phyloP scores from a whole-genome alignment of 2,329 filamentous ascomycete species.

The Epichloe hybrida region DNA sequence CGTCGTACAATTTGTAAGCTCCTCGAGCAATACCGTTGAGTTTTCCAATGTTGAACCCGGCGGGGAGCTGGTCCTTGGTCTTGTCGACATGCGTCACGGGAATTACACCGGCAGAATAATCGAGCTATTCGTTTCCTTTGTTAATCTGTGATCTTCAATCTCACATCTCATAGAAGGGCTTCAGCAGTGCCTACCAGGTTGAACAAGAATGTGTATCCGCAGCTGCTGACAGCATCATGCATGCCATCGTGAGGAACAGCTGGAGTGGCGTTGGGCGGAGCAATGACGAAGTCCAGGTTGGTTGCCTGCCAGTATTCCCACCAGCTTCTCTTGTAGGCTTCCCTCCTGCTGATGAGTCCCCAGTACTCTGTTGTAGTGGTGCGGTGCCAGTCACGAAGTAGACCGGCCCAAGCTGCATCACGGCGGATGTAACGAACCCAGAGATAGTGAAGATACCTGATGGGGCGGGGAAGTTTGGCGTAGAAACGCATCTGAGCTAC shows the following conservation, averaged over 20 bases:
- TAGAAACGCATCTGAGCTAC: slow-evolving; percentile 62
- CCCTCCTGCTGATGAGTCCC: slow-evolving; percentile 69
- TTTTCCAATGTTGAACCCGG: slow-evolving; percentile 43
- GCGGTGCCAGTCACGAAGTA: slow-evolving; percentile 59
- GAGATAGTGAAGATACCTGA: slow-evolving; percentile 78
- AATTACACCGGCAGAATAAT: slow-evolving; percentile 72
- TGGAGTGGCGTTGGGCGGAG: slow-evolving; percentile 80
- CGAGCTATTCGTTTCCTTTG: slow-evolving; percentile 39
- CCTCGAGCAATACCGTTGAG: slow-evolving; percentile 71
- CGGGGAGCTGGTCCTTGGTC: slow-evolving; percentile 49
- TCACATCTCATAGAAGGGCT: background rate
- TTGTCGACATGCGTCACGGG: slow-evolving; percentile 77
- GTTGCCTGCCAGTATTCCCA: slow-evolving; percentile 73
- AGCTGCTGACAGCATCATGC: slow-evolving; percentile 71
- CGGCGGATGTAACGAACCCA: slow-evolving; percentile 75
- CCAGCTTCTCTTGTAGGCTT: slow-evolving; percentile 65
- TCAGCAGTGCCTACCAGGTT: slow-evolving; percentile 48
- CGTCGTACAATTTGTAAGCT: slow-evolving; percentile 78
- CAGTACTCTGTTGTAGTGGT: slow-evolving; percentile 71
- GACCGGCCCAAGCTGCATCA: slow-evolving; percentile 64
- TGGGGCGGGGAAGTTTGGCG: slow-evolving; percentile 55
- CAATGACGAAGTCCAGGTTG: slow-evolving; percentile 64
- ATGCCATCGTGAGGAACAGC: slow-evolving; percentile 79
- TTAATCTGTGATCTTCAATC: background rate
- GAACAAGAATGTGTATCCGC: slow-evolving; percentile 88